Percentiles rank a stretch among this genome's conserved stretches.
Conservation (phyloP, 257 asterid species). For the Nemophila menziesii region DNA sequence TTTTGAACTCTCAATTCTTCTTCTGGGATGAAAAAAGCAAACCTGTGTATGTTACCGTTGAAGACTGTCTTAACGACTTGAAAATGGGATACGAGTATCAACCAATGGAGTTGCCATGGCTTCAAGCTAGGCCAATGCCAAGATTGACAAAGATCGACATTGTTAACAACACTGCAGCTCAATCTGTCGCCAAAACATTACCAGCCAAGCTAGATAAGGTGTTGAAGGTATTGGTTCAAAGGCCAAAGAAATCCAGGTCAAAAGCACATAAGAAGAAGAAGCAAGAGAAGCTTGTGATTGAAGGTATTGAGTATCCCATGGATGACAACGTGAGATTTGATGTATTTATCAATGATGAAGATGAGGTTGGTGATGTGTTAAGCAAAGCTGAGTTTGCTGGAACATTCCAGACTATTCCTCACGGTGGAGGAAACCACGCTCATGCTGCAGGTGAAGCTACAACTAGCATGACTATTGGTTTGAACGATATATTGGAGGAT, state of each 20-base stretch:
- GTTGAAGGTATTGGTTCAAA: conserved; percentile 37
- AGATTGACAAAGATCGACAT: conserved; percentile 11
- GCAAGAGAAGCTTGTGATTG: conserved; percentile 37
- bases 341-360: conserved; percentile 55
- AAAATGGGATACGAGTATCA: conserved; percentile 33
- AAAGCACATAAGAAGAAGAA: conserved; percentile 34
- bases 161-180: background rate
- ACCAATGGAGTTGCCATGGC: conserved; percentile 35
- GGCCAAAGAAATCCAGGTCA: conserved; percentile 54
- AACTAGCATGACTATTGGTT: no score
- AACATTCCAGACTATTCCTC: conserved; percentile 60
- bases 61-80: conserved; percentile 21
- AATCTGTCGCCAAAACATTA: conserved; percentile 11
- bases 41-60: conserved; percentile 31
- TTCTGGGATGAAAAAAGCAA: conserved; percentile 43
- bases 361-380: conserved; percentile 21
- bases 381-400: conserved; percentile 57
- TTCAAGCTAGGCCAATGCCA: conserved; percentile 22
- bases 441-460: no score
- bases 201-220: conserved; percentile 45
- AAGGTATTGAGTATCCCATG: conserved; percentile 39
- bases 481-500: no score
- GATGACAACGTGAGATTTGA: conserved; percentile 49
- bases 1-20: conserved; percentile 34
- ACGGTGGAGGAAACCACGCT: no score